Conservation (phyloP, 139 green algal species). For the Chlamydomonas asymmetrica region DNA sequence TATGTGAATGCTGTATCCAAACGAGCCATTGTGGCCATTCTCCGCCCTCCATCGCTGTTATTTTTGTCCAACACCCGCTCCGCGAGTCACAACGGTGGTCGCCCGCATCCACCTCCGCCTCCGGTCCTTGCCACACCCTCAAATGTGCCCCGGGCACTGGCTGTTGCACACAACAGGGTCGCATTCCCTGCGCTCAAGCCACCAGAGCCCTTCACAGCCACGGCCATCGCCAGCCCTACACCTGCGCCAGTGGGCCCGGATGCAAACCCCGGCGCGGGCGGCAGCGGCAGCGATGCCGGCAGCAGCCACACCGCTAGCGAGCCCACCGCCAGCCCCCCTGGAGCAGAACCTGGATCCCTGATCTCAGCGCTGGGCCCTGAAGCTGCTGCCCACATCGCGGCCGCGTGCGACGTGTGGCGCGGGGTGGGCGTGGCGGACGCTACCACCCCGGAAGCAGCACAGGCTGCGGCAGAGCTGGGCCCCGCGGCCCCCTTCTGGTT, state of each 20-base stretch:
- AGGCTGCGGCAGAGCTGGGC: neutral
- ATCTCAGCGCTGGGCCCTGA: neutral
- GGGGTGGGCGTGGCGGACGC: neutral
- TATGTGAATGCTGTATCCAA: neutral
- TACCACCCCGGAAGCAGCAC: neutral
- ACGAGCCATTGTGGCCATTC: neutral
- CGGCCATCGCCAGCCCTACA: no score
- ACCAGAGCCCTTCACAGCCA: conserved; percentile 53
- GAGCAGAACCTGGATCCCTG: no score
- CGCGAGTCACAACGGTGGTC: no score
- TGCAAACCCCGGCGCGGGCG: no score
- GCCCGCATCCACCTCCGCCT: neutral
- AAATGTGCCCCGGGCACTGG: neutral
- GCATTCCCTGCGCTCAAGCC: conserved; percentile 81
- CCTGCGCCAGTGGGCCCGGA: no score
- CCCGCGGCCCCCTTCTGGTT: conserved; percentile 37
- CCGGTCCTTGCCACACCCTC: neutral
- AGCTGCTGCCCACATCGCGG: conserved; percentile 12
- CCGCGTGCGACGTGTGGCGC: conserved; percentile 37
- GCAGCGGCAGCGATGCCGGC: no score
- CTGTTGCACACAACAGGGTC: conserved; percentile 51
- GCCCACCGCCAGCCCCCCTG: no score
- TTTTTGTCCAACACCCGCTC: no score
- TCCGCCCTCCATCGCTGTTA: neutral
- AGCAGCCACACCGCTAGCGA: no score